Conservation (phyloP, 208 protist genomes). For the Leptomonas pyrrhocoris region DNA sequence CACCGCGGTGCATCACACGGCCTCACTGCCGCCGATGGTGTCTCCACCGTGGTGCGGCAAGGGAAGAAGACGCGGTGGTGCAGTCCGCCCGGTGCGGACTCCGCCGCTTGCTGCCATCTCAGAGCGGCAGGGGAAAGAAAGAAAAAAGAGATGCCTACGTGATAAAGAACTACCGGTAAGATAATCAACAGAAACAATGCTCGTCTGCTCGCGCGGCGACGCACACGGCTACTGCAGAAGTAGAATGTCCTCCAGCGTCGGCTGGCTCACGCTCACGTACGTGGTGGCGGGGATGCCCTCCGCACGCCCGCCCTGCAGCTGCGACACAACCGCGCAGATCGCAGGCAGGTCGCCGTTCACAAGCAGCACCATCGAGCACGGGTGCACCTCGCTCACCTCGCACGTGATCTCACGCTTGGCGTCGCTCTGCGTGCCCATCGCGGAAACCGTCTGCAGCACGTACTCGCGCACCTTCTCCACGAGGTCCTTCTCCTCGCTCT, state of each 20-base stretch:
- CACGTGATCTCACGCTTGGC: constrained; percentile 24
- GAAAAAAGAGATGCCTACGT: background rate
- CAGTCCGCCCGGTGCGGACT: too few relatives aligned
- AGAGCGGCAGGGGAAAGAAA: too few relatives aligned
- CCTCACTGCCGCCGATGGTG: too few relatives aligned
- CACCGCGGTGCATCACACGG: too few relatives aligned
- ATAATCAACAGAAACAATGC: background rate
- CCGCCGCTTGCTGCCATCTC: too few relatives aligned
- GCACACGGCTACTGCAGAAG: constrained; percentile 45
- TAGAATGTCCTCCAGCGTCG: constrained; percentile 75
- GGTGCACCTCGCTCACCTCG: constrained; percentile 48
- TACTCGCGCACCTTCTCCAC: constrained; percentile 31
- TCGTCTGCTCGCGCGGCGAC: background rate
- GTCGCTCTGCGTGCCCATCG: background rate
- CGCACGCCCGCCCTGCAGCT: constrained; percentile 46
- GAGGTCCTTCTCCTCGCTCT: constrained; percentile 18
- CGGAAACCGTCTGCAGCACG: constrained; percentile 30
- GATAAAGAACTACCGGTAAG: too few relatives aligned
- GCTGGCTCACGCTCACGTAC: constrained; percentile 69
- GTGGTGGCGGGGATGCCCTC: constrained; percentile 46
- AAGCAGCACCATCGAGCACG: constrained; percentile 44
- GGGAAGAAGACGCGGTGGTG: too few relatives aligned
- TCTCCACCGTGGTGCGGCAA: too few relatives aligned
- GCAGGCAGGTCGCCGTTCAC: constrained; percentile 42
- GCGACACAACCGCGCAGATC: constrained; percentile 45